Conservation (phyloP, 129 eudicot species). For the Apium graveolens region DNA sequence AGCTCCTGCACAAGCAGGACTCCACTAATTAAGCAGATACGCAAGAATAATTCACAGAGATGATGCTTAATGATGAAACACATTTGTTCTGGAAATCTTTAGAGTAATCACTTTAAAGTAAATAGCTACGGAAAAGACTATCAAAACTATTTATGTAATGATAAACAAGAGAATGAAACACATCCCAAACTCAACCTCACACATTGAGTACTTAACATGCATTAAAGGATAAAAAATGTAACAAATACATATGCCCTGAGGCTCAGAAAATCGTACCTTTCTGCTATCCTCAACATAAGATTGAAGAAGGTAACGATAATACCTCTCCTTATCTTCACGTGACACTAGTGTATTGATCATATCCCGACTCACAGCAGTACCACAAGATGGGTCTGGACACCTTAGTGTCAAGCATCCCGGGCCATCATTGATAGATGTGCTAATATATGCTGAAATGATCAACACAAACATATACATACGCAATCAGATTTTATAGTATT, state of each 20-base stretch:
- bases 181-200: background rate
- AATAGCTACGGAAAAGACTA: background rate
- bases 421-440: slow-evolving; percentile 25
- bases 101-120: background rate
- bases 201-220: background rate
- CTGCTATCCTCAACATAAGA: slow-evolving; percentile 87
- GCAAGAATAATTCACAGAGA: background rate
- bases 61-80: background rate
- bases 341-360: slow-evolving; percentile 5
- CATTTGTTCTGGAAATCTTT: background rate
- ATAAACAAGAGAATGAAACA: background rate
- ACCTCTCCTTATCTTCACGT: background rate
- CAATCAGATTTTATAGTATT: background rate
- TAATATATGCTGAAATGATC: slow-evolving; percentile 20
- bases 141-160: background rate
- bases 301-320: slow-evolving; percentile 75
- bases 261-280: slow-evolving; percentile 41
- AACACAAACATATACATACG: background rate
- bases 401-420: slow-evolving; percentile 21
- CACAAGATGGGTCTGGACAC: slow-evolving; percentile 35
- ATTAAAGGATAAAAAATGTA: background rate
- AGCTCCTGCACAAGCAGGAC: background rate
- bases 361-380: slow-evolving; percentile 14
- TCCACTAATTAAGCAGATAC: background rate
- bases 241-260: background rate